Conservation (phyloP, 23 red algal genomes). For the Gracilariopsis chorda region DNA sequence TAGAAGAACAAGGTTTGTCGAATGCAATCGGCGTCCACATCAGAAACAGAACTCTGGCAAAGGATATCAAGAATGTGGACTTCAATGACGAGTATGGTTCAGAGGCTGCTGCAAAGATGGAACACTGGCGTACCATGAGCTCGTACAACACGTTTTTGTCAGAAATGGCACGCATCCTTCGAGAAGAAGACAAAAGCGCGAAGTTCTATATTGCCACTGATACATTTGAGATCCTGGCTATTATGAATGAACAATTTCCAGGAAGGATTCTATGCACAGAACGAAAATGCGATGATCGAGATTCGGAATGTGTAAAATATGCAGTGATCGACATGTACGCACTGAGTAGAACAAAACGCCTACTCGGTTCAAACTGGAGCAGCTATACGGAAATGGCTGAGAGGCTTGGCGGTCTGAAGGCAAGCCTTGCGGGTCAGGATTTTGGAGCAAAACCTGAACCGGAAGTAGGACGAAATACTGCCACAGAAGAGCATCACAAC, state of each 20-base stretch:
- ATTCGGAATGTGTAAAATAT: constrained; percentile 68
- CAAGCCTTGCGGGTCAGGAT: constrained; percentile 63
- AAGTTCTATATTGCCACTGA: constrained; percentile 75
- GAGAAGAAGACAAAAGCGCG: constrained; percentile 39
- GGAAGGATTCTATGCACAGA: constrained; percentile 56
- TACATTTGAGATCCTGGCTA: constrained; percentile 49
- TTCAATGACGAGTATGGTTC: constrained; percentile 66
- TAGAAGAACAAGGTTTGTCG: constrained; percentile 7
- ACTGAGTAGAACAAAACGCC: constrained; percentile 35
- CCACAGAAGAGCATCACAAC: background rate
- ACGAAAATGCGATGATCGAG: constrained; percentile 68
- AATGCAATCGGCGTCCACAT: constrained; percentile 80
- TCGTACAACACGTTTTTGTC: constrained; percentile 51
- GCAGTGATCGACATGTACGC: constrained; percentile 78
- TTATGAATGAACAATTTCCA: constrained; percentile 48
- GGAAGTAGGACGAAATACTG: no score
- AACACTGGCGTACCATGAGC: constrained; percentile 68
- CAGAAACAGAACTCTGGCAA: constrained; percentile 56
- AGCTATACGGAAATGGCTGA: constrained; percentile 82
- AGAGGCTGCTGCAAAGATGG: constrained; percentile 53
- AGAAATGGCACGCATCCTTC: constrained; percentile 60
- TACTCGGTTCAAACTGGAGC: constrained; percentile 84
- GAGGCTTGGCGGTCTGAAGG: constrained; percentile 72
- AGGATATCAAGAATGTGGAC: constrained; percentile 76
- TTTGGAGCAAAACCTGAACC: no score